Evolutionary conservation across 257 asterid species (phyloP), one percentile per base, ranked within the genome.

Genomic region (Solanum sejunctum): DNA sequence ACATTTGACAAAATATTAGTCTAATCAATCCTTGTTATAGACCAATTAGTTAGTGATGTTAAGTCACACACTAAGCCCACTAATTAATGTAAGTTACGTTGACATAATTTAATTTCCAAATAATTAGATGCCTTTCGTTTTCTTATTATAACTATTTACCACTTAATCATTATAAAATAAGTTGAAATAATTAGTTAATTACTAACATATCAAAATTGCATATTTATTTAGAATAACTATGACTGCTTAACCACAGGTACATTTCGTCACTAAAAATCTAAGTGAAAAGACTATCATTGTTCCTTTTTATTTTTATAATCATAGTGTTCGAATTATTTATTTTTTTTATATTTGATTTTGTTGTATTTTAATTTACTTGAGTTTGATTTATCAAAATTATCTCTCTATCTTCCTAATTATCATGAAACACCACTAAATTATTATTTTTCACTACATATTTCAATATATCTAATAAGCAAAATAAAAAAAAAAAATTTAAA

Each of bases 321-420:
- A 64, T 1, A 64, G 18, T 21, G 26, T 57, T 9, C 64, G 21
- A 57, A 18, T 57, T 3, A 20, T 20, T 58, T 20, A 20, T 8
- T 0, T 11, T 57, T 58, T 8, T 58, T 6, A 58, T 58, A 1
- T 20, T 58, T 58, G 10, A 58, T 58, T 12, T 58, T 57, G 1
- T 9, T 57, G 20, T 57, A 20, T 57, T 57, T 20, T 57, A 57
- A 3, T 57, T 57, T 1, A 57, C 6, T 58, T 12, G 12, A 57
- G 1, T 36, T 36, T 36, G 16, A 1, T 57, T 57, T 57, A 57
- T 57, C 0, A 0, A 21, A 60, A 60, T 11, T n/a, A 10, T 5
- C 2, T 60, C 0, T 60, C 0, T 0, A 10, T 4, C 3, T 10
- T 4, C 8, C 10, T 13, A 1, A 60, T 2, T 10, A 8, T 58